Conservation (phyloP, 1,284 basidiomycete genomes). For the Boletus smithii region DNA sequence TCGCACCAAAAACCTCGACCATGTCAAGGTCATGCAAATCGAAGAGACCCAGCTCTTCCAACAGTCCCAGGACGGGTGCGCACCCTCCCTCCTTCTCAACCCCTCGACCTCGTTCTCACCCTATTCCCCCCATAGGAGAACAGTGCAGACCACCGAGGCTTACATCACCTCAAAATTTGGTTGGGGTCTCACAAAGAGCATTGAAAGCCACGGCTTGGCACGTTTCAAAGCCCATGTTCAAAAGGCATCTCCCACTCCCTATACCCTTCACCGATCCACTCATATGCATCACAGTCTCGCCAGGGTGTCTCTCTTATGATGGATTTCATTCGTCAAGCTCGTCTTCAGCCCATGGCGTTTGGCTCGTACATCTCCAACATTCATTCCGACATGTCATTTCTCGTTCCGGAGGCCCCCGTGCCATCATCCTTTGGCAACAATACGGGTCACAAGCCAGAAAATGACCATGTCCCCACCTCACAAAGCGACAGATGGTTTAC, state of each 20-base stretch:
- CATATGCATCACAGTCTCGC: conserved; percentile 57
- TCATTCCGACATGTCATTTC: conserved; percentile 36
- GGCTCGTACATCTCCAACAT: conserved; percentile 38
- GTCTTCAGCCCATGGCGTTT: conserved; percentile 65
- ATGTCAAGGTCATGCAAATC: conserved; percentile 81
- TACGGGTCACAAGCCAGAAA: conserved; percentile 21
- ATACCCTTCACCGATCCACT: conserved; percentile 6
- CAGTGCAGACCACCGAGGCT: conserved; percentile 73
- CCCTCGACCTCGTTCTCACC: conserved; percentile 10
- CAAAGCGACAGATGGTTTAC: conserved; percentile 26
- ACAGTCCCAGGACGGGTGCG: conserved; percentile 63
- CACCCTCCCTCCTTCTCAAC: conserved; percentile 9
- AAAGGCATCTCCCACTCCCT: conserved; percentile 43
- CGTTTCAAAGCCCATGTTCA: conserved; percentile 79
- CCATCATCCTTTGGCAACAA: conserved; percentile 12
- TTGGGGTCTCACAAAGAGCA: conserved; percentile 77
- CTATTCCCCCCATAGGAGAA: conserved; percentile 47
- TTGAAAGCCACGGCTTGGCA: conserved; percentile 73
- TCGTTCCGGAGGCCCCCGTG: conserved; percentile 21
- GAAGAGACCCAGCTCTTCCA: conserved; percentile 68
- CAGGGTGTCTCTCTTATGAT: conserved; percentile 77
- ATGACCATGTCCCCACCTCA: conserved; percentile 7
- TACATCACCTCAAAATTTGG: conserved; percentile 74
- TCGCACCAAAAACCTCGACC: conserved; percentile 75
- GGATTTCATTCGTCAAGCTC: conserved; percentile 69